phyloP scores from a whole-genome alignment of 2,329 filamentous ascomycete genomes.

The Intubia oerlemansii region DNA sequence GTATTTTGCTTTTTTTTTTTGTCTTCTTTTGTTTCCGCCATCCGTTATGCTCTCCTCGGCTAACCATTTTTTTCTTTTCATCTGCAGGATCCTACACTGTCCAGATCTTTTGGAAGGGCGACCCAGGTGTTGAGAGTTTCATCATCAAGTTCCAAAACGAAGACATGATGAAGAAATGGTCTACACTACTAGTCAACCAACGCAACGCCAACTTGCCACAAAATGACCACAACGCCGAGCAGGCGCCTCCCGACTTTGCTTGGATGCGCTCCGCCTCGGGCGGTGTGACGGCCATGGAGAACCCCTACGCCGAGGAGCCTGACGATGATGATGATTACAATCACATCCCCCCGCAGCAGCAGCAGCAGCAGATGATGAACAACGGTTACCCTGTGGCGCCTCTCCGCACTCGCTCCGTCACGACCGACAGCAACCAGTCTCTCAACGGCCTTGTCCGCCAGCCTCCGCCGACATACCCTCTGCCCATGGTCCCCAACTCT shows the following conservation, averaged over 20 bases:
- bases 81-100: constrained; percentile 86
- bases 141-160: constrained; percentile 85
- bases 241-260: constrained; percentile 48
- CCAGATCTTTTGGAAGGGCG: constrained; percentile 97
- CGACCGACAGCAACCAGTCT: constrained; percentile 44
- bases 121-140: constrained; percentile 89
- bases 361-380: constrained; percentile 13
- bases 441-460: constrained; percentile 34
- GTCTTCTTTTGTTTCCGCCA: not conserved
- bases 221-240: constrained; percentile 23
- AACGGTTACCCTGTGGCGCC: too few species aligned
- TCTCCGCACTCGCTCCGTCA: constrained; percentile 59
- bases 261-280: constrained; percentile 50
- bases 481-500: constrained; percentile 31
- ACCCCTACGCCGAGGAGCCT: constrained; percentile 53
- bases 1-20: too few species aligned
- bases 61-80: not conserved
- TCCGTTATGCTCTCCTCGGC: not conserved
- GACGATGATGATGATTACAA: constrained; percentile 40
- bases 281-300: constrained; percentile 35
- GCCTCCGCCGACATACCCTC: constrained; percentile 51
- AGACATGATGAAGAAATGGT: constrained; percentile 87
- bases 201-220: constrained; percentile 37
- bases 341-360: constrained; percentile 14
- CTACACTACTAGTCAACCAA: constrained; percentile 55